These are phyloP conservation scores for Mallotus japonicus DNA, from an alignment of 441 rosid species.

Conservation along the genomic window DNA sequence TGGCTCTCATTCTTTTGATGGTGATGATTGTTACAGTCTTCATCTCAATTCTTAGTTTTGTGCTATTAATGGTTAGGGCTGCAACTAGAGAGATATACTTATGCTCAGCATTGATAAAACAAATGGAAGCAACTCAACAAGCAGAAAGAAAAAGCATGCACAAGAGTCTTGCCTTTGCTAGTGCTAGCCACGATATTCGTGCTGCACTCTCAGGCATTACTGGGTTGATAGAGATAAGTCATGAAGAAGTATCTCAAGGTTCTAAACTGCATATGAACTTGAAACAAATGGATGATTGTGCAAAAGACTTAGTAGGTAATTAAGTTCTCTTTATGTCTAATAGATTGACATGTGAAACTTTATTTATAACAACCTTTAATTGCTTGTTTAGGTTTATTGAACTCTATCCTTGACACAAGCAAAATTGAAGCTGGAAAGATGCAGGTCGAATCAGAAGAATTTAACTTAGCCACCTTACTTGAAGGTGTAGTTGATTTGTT, in stretches of 20 bases:
- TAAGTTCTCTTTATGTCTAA: neutral
- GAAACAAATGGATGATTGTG: conserved; percentile 44
- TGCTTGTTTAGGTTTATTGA: conserved; percentile 47
- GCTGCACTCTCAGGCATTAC: conserved; percentile 58
- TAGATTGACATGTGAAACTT: neutral
- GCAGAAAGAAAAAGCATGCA: conserved; percentile 82
- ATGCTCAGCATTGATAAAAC: conserved; percentile 51
- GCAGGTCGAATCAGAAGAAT: conserved; percentile 68
- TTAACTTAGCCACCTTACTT: conserved; percentile 51
- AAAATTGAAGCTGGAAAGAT: conserved; percentile 84
- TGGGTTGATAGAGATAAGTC: conserved; percentile 50
- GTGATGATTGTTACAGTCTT: conserved; percentile 24
- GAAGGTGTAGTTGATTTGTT: conserved; percentile 59
- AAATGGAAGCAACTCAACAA: conserved; percentile 80
- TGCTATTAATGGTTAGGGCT: conserved; percentile 37
- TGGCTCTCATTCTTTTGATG: conserved; percentile 30
- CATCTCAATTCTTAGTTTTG: conserved; percentile 30
- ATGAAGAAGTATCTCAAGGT: conserved; percentile 31
- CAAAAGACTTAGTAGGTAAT: conserved; percentile 60
- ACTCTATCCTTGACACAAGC: conserved; percentile 71
- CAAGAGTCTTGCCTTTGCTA: conserved; percentile 70
- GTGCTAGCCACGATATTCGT: conserved; percentile 82
- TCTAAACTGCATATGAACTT: conserved; percentile 44
- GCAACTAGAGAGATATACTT: conserved; percentile 47
- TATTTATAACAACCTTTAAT: neutral